Percentiles rank a stretch among this genome's conserved stretches.
These are phyloP conservation scores for Emmonsiellopsis sp. DNA, from an alignment of 2,329 filamentous ascomycete species.

Conservation along the genomic window DNA sequence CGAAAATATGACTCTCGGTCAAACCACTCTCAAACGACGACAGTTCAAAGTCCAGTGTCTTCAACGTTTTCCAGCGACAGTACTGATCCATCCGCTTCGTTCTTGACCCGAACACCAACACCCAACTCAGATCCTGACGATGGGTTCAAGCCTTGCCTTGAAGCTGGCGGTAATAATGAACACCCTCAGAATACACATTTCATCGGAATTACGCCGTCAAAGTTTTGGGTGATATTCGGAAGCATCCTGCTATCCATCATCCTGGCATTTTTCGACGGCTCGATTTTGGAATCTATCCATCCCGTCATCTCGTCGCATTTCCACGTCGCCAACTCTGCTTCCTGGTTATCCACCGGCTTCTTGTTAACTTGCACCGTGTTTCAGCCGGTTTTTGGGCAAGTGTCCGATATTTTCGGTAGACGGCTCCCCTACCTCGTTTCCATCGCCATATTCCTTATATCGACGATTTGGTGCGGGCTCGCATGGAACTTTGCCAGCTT, in stretches of 20 bases:
- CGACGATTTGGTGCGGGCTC: slow-evolving; percentile 62
- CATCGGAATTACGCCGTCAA: slow-evolving; percentile 29
- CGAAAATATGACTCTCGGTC: no score
- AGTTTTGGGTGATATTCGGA: slow-evolving; percentile 56
- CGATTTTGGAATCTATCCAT: slow-evolving; percentile 72
- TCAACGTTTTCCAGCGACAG: no score
- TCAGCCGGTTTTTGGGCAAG: slow-evolving; percentile 62
- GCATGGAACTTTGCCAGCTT: slow-evolving; percentile 62
- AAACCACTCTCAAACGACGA: no score
- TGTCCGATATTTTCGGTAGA: slow-evolving; percentile 65
- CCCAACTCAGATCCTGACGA: neutral
- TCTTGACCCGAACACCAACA: no score
- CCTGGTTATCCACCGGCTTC: slow-evolving; percentile 73
- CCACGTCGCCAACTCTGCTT: slow-evolving; percentile 64
- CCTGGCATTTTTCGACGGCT: slow-evolving; percentile 59
- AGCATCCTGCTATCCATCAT: slow-evolving; percentile 50
- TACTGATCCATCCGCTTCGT: no score
- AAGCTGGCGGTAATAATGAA: neutral
- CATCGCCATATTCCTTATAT: slow-evolving; percentile 52
- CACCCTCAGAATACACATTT: slow-evolving; percentile 15
- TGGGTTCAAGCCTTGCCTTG: neutral
- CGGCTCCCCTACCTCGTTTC: slow-evolving; percentile 59
- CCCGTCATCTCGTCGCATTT: slow-evolving; percentile 77
- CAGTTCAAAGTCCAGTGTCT: no score
- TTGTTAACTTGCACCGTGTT: slow-evolving; percentile 66